A percentile compares a stretch with the other conserved stretches of the same genome.
phyloP scores from a whole-genome alignment of 768 basidiomycete species.

The Tylopilus cervinicoccineus region DNA sequence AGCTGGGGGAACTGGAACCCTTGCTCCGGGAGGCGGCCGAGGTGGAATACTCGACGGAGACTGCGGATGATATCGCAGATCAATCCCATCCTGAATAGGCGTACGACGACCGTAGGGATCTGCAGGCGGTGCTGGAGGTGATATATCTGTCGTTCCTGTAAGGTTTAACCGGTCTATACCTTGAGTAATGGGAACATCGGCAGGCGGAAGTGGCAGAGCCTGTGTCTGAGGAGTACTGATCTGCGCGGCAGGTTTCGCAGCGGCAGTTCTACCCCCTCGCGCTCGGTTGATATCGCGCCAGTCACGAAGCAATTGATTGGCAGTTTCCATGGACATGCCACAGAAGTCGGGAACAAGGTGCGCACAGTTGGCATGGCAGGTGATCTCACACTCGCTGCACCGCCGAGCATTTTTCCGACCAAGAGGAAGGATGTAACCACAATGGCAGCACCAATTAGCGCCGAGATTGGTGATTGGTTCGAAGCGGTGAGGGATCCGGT shows the following conservation, averaged over 20 bases:
- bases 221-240: slow-evolving; percentile 29
- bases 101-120: slow-evolving; percentile 26
- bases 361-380: slow-evolving; percentile 95
- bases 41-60: slow-evolving; percentile 31
- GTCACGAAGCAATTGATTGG: slow-evolving; percentile 86
- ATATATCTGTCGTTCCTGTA: slow-evolving; percentile 35
- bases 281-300: slow-evolving; percentile 86
- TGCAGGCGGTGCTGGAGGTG: slow-evolving; percentile 17
- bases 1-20: slow-evolving; percentile 33
- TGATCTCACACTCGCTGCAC: slow-evolving; percentile 94
- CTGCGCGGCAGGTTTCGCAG: slow-evolving; percentile 36
- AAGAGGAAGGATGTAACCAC: slow-evolving; percentile 95
- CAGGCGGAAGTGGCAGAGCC: slow-evolving; percentile 31
- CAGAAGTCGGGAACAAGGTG: slow-evolving; percentile 99
- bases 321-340: slow-evolving; percentile 99
- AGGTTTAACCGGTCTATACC: slow-evolving; percentile 47
- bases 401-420: slow-evolving; percentile 95
- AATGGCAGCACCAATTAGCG: slow-evolving; percentile 99
- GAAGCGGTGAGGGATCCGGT: slow-evolving; percentile 98
- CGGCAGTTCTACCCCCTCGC: slow-evolving; percentile 44
- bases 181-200: slow-evolving; percentile 30
- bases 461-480: slow-evolving; percentile 95
- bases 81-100: slow-evolving; percentile 35
- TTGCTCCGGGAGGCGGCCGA: slow-evolving; percentile 37
- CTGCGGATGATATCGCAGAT: slow-evolving; percentile 38